Base-by-base conservation (phyloP, 2,329 filamentous ascomycete genomes). In the Monosporascus sp. region DNA sequence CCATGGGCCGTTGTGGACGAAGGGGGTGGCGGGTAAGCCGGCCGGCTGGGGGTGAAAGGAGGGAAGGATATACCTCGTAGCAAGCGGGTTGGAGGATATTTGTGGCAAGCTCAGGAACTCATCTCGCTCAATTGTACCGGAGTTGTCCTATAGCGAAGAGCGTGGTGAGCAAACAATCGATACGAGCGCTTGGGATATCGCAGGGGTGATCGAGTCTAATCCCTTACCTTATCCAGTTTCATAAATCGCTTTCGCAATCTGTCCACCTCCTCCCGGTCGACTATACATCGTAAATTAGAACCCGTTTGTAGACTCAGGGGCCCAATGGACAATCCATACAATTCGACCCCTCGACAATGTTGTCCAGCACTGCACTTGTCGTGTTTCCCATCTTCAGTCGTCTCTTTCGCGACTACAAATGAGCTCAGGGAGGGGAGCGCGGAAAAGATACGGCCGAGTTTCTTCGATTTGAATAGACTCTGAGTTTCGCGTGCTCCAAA, bases 41-140 rank as follows among this genome's bases (percentile, higher is more conserved):
- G n/a, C 9, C 35, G n/a, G 14, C 14, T 46, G 5, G 18, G 18
- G 22, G 17, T 38, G 48, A 38, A 47, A 37, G 46, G 45, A 46
- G 24, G 22, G 6, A 50, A 41, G 43, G 54, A 35, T 72, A 64
- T 77, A 91, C 89, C 93, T 88, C 65, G 94, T 97, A 60, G 94
- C 94, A 51, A 99, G 86, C 27, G 94, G 94, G 75, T 99, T 99
- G 48, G 93, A 96, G 52, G 91, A 96, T 70, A 99, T 96, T 76
- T 97, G 94, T 37, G 94, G 94, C 55, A 99, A 84, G 66, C 89
- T 94, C 60, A 99, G 85, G 73, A 99, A 99, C 72, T 99, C 94
- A 70, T 97, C 93, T 67, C 94, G 91, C 74, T 99, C 94, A 74
- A 99, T 96, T 47, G 94, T 97, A 63, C 94, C 94, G 15, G 92